Conservation (phyloP, 2,329 filamentous ascomycete genomes). For the Ophiognomonia clavigignenti-juglandacearum region DNA sequence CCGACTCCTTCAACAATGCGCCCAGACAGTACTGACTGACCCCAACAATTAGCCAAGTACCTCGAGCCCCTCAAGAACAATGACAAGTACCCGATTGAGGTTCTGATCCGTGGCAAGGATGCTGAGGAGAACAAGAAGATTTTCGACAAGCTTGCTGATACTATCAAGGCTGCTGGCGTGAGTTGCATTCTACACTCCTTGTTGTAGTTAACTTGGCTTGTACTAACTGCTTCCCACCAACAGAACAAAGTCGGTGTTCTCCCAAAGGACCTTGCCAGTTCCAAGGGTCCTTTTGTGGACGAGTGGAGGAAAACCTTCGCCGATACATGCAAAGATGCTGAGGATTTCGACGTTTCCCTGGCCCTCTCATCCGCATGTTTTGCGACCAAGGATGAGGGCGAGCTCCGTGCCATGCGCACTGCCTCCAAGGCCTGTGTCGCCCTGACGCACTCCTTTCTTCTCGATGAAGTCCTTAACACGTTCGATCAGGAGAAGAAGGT, state of each 20-base stretch:
- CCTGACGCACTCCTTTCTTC: slow-evolving; percentile 92
- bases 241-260: slow-evolving; percentile 88
- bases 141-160: slow-evolving; percentile 76
- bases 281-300: slow-evolving; percentile 84
- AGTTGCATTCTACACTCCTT: slow-evolving; percentile 33
- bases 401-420: slow-evolving; percentile 89
- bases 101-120: slow-evolving; percentile 88
- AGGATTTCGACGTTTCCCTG: slow-evolving; percentile 79
- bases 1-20: not conserved
- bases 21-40: slow-evolving; percentile 28
- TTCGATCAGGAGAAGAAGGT: slow-evolving; percentile 97
- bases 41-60: slow-evolving; percentile 66
- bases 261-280: slow-evolving; percentile 77
- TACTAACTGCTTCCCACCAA: not conserved
- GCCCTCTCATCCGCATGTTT: slow-evolving; percentile 82
- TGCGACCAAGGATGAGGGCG: slow-evolving; percentile 90
- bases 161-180: slow-evolving; percentile 83
- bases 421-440: slow-evolving; percentile 92
- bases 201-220: not conserved
- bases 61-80: slow-evolving; percentile 87
- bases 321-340: slow-evolving; percentile 76
- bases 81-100: slow-evolving; percentile 87
- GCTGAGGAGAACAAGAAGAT: slow-evolving; percentile 86
- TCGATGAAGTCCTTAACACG: slow-evolving; percentile 96
- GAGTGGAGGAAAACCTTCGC: slow-evolving; percentile 88